Evolutionary conservation across 108 stramenopile genomes (phyloP), one percentile per base, ranked within the genome.

Genomic region (Skeletonema tropicum): DNA sequence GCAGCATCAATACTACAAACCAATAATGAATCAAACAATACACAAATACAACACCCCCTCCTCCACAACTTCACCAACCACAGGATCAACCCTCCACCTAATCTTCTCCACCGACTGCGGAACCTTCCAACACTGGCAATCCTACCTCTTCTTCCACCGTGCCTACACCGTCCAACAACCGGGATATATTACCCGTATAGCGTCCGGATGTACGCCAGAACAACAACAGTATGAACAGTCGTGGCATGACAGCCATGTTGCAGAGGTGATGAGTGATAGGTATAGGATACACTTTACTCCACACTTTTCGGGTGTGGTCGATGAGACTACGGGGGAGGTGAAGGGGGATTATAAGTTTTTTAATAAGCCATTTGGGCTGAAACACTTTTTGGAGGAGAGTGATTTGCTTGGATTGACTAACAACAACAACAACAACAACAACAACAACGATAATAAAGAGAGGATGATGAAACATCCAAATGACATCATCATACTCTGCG

Each of bases 401-500:
- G 76, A 76, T 31, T 60, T 83, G 58, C 42, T 85, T 78, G 88
- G 77, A 15, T 63, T 88, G 2, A 35, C 33, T 35, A 35, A 5
- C 33, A 35, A 5, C 33, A 35, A 35, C 4, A 4, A 35, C 4
- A 35, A 5, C 6, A 29, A 29, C 26, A 29, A 2, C 26, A 29
- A 29, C 26, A 29, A 2, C 26, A 35, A 4, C 7, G 4, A 4
- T 4, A 35, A 5, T 5, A 35, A 35, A 7, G 33, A 7, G 33
- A 4, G 4, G 32, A 32, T 32, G 19, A 67, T 85, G 76, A 73
- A 72, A 3, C 49, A 71, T 65, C 57, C 74, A 2, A 92, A 97
- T 69, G 86, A 79, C n/a, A 76, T 99, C 8, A 60, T 98, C 8
- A 93, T 96, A 25, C 76, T 99, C n/a, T 62, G 94, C 35, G 98